phyloP scores from a whole-genome alignment of 495 filamentous ascomycete genomes.

The Sordaria brevicollis region DNA sequence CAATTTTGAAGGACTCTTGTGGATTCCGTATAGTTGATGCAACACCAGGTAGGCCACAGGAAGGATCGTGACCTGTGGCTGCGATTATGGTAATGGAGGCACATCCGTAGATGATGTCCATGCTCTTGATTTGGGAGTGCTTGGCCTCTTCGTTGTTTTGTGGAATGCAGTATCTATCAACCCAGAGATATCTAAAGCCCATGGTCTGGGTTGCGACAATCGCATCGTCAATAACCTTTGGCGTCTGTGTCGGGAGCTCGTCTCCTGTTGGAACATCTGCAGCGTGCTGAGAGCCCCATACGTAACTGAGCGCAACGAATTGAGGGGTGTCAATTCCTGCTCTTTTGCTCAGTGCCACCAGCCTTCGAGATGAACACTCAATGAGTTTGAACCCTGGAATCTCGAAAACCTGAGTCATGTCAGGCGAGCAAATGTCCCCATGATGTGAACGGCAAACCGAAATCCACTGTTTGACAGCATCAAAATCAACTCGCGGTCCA shows the following conservation, averaged over 20 bases:
- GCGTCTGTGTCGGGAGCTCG: not conserved
- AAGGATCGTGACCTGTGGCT: constrained; percentile 13
- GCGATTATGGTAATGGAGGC: constrained; percentile 18
- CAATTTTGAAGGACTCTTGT: not conserved
- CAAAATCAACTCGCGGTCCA: not conserved
- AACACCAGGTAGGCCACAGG: constrained; percentile 21
- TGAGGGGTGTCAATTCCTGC: not conserved
- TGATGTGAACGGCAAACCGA: not conserved
- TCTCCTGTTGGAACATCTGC: not conserved
- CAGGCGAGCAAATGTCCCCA: not conserved
- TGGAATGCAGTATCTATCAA: constrained; percentile 13
- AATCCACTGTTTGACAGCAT: not conserved
- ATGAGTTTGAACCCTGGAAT: not conserved
- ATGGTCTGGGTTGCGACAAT: not conserved
- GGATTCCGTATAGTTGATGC: not conserved
- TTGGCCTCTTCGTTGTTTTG: constrained; percentile 6
- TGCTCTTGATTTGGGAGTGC: constrained; percentile 14
- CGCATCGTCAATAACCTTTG: not conserved
- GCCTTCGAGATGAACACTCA: not conserved
- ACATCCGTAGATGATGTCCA: constrained; percentile 18
- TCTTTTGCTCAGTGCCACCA: not conserved
- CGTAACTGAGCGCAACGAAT: not conserved
- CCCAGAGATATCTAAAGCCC: not conserved
- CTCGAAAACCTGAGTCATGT: not conserved
- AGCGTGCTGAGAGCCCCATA: not conserved